Percentiles rank a stretch among this genome's conserved stretches.
Evolutionary conservation across 139 green algal species (phyloP).

Genomic region (Monoraphidium neglectum): DNA sequence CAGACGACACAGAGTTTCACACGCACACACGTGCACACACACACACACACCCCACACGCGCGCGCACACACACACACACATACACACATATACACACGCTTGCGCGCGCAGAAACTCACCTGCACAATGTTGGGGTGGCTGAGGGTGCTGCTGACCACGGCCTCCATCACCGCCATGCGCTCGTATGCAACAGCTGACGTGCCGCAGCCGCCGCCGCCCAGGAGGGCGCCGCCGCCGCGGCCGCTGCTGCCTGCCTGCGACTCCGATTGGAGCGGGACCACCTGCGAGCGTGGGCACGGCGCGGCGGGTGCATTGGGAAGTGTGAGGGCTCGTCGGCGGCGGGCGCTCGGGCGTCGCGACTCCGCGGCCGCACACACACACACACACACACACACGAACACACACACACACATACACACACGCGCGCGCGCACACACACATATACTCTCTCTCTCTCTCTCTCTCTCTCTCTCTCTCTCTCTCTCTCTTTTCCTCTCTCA

Average conservation of each 20-base stretch:
- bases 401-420: too few relatives aligned
- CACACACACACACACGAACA: too few relatives aligned
- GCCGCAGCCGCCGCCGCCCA: background rate
- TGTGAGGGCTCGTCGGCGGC: background rate
- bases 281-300: background rate
- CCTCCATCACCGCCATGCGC: conserved; percentile 39
- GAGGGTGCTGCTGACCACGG: conserved; percentile 29
- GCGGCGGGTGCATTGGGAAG: background rate
- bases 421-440: too few relatives aligned
- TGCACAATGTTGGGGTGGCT: conserved; percentile 29
- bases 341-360: background rate
- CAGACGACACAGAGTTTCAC: too few relatives aligned
- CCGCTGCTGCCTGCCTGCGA: background rate
- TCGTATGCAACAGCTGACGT: background rate
- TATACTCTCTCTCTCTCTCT: too few relatives aligned
- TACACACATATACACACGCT: background rate
- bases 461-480: too few relatives aligned
- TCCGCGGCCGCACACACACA: too few relatives aligned
- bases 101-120: background rate
- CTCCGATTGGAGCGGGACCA: background rate
- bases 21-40: conserved; percentile 29
- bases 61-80: background rate
- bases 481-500: too few relatives aligned
- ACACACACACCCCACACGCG: background rate
- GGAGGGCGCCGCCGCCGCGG: conserved; percentile 9